These are phyloP conservation scores for Phytophthora nicotianae DNA, from an alignment of 352 stramenopile species.

Conservation along the genomic window DNA sequence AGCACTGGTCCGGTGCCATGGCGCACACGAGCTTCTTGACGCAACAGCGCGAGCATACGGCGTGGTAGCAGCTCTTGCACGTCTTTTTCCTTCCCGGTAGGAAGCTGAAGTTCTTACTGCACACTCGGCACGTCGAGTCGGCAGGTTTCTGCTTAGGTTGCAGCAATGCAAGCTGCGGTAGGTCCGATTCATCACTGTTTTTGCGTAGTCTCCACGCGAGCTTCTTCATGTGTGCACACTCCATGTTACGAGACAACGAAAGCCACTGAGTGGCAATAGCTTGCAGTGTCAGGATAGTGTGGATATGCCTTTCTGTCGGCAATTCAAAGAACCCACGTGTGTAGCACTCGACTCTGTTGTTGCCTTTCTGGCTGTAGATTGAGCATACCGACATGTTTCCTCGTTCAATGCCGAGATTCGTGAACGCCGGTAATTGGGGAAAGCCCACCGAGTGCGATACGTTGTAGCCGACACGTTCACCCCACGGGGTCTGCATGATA, in stretches of 20 bases:
- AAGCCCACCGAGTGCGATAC: slow-evolving; percentile 42
- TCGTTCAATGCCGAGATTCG: slow-evolving; percentile 31
- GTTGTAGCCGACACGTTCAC: slow-evolving; percentile 41
- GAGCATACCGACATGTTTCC: slow-evolving; percentile 47
- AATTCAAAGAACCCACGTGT: slow-evolving; percentile 42
- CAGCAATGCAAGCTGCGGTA: slow-evolving; percentile 7
- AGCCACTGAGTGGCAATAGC: slow-evolving; percentile 35
- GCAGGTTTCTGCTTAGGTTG: slow-evolving; percentile 19
- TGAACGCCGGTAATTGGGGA: slow-evolving; percentile 36
- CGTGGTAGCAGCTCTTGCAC: slow-evolving; percentile 30
- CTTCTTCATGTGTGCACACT: slow-evolving; percentile 48
- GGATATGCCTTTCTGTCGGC: slow-evolving; percentile 17
- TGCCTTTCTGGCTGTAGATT: slow-evolving; percentile 39
- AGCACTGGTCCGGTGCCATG: slow-evolving; percentile 32
- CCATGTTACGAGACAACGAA: slow-evolving; percentile 38
- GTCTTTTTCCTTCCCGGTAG: slow-evolving; percentile 27
- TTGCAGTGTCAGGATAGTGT: slow-evolving; percentile 24
- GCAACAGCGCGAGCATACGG: slow-evolving; percentile 34
- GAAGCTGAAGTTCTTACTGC: slow-evolving; percentile 38
- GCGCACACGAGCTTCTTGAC: slow-evolving; percentile 37
- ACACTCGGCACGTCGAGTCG: slow-evolving; percentile 27
- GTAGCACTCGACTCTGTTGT: slow-evolving; percentile 39
- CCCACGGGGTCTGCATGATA: slow-evolving; percentile 22
- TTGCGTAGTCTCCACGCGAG: slow-evolving; percentile 40
- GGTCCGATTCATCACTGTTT: slow-evolving; percentile 23